Evolutionary conservation across 169 alveolate species (phyloP).

Genomic region (Babesia caballi): DNA sequence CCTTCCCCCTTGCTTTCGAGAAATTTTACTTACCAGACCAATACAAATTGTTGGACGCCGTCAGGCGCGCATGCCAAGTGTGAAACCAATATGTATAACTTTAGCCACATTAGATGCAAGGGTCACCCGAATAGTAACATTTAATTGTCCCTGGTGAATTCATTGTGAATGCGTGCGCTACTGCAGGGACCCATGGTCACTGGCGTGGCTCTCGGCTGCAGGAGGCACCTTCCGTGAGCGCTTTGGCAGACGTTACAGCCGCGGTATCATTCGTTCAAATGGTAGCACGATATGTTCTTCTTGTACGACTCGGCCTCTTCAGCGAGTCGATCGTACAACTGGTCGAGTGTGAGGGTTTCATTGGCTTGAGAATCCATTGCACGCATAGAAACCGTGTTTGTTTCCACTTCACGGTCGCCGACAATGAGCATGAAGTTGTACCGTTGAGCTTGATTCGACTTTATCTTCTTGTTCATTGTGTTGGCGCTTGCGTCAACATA

Average conservation of each 20-base stretch:
- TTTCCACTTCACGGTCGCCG: slow-evolving; percentile 94
- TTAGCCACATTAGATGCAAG: too few species aligned
- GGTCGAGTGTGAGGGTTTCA: slow-evolving; percentile 68
- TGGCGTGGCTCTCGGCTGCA: too few species aligned
- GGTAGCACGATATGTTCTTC: slow-evolving; percentile 45
- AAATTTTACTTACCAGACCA: slow-evolving; percentile 91
- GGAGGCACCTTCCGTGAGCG: too few species aligned
- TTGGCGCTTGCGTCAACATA: slow-evolving; percentile 86
- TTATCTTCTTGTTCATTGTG: slow-evolving; percentile 93
- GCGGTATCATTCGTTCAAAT: slow-evolving; percentile 29
- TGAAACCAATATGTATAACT: too few species aligned
- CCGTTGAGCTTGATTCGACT: slow-evolving; percentile 93
- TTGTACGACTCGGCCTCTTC: slow-evolving; percentile 58
- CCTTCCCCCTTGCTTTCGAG: slow-evolving; percentile 93
- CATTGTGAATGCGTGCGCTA: too few species aligned
- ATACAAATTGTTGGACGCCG: slow-evolving; percentile 85
- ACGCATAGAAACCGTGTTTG: slow-evolving; percentile 83
- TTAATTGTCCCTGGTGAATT: too few species aligned
- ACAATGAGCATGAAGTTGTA: slow-evolving; percentile 92
- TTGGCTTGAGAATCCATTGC: slow-evolving; percentile 80
- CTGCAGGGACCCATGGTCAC: too few species aligned
- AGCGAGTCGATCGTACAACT: slow-evolving; percentile 53
- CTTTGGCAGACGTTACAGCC: too few species aligned
- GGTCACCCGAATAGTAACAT: too few species aligned
- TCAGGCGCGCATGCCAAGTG: slow-evolving; percentile 71